Percentiles rank a stretch among this genome's conserved stretches.
Conservation (phyloP, 768 basidiomycete species). For the Wakefieldia striispora region DNA sequence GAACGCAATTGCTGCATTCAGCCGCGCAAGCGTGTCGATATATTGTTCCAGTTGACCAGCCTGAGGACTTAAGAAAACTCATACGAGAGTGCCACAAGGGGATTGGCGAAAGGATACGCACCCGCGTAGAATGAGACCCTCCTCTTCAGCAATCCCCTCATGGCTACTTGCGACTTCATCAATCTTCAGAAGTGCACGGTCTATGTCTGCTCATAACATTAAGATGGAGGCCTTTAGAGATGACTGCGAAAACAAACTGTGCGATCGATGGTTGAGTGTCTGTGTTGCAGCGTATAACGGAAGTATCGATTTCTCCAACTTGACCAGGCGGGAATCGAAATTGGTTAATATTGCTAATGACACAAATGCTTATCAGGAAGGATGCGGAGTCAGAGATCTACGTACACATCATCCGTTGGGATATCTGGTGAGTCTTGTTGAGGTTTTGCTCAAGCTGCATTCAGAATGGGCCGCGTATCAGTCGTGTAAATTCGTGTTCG, state of each 20-base stretch:
- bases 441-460: conserved; percentile 80
- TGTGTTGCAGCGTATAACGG: conserved; percentile 82
- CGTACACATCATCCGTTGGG: conserved; percentile 83
- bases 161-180: conserved; percentile 75
- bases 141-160: conserved; percentile 74
- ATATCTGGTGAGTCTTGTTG: conserved; percentile 81
- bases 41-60: conserved; percentile 62
- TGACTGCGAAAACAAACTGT: conserved; percentile 49
- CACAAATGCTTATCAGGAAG: conserved; percentile 20
- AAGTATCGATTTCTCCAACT: conserved; percentile 81
- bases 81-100: background rate
- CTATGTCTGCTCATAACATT: conserved; percentile 57
- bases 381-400: conserved; percentile 2
- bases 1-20: conserved; percentile 80
- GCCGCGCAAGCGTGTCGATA: conserved; percentile 68
- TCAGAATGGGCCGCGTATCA: background rate
- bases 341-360: conserved; percentile 74
- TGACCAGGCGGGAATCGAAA: conserved; percentile 78
- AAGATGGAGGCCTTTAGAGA: background rate
- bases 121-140: conserved; percentile 78
- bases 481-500: background rate
- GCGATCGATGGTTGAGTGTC: conserved; percentile 64
- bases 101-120: conserved; percentile 26
- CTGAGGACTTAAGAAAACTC: conserved; percentile 54
- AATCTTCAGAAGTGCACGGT: conserved; percentile 72